Evolutionary conservation across 2,329 filamentous ascomycete species (phyloP).

Genomic region (Aspergillus sclerotialis): DNA sequence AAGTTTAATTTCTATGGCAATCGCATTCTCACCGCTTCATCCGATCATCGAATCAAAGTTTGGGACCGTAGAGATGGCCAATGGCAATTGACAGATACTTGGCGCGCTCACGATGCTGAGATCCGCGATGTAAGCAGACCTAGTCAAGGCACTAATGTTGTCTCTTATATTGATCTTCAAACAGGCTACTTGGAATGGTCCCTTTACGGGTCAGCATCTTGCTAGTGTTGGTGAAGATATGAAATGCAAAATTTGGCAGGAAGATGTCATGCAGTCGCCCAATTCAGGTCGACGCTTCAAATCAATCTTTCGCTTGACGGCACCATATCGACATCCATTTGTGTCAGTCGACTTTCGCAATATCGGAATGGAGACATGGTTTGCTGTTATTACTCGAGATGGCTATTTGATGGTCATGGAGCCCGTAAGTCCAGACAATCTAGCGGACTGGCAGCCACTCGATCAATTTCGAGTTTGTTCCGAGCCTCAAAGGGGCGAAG

Average conservation of each 20-base stretch:
- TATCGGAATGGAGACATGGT: constrained; percentile 73
- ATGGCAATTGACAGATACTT: constrained; percentile 79
- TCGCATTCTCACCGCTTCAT: constrained; percentile 82
- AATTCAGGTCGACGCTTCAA: constrained; percentile 74
- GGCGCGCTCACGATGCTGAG: constrained; percentile 84
- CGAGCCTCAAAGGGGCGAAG: constrained; percentile 69
- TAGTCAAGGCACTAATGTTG: background rate
- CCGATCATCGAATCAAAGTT: constrained; percentile 87
- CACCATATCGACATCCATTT: constrained; percentile 62
- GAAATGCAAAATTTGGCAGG: constrained; percentile 85
- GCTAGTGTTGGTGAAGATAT: constrained; percentile 86
- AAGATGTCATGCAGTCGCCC: constrained; percentile 73
- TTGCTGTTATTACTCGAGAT: constrained; percentile 77
- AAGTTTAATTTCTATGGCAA: constrained; percentile 91
- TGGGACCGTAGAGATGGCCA: constrained; percentile 70
- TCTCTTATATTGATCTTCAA: constrained; percentile 1
- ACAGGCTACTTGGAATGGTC: constrained; percentile 87
- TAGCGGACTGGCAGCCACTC: constrained; percentile 67
- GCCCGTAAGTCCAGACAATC: constrained; percentile 74
- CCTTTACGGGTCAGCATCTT: constrained; percentile 80
- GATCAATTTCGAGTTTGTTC: constrained; percentile 70
- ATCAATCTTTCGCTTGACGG: constrained; percentile 53
- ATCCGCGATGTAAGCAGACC: constrained; percentile 65
- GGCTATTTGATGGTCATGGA: constrained; percentile 75
- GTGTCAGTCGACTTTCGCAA: constrained; percentile 81